A percentile compares a stretch with the other conserved stretches of the same genome.
Conservation (phyloP, 441 rosid genomes). For the Brassica hybrid region DNA sequence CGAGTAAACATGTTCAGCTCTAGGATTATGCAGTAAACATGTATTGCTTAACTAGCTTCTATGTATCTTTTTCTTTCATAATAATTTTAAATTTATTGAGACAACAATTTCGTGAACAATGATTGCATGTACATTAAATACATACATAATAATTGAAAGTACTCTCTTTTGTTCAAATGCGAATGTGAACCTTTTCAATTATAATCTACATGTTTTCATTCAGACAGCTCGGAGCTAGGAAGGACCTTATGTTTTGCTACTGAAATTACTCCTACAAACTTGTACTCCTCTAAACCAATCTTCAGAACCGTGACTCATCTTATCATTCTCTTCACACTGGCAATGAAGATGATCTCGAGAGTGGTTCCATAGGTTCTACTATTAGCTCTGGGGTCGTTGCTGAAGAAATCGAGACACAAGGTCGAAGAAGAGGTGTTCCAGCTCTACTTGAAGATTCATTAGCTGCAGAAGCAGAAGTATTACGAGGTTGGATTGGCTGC, state of each 20-base stretch:
- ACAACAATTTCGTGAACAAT: too few relatives aligned
- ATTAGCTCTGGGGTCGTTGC: conserved; percentile 26
- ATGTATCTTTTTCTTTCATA: too few relatives aligned
- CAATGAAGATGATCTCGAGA: conserved; percentile 26
- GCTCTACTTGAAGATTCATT: conserved; percentile 69
- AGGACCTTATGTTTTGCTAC: conserved; percentile 5
- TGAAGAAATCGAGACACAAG: conserved; percentile 61
- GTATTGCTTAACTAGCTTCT: too few relatives aligned
- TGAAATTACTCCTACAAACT: conserved; percentile 28
- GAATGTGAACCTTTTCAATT: too few relatives aligned
- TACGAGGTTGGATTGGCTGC: conserved; percentile 44
- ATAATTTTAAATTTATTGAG: too few relatives aligned
- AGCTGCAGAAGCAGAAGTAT: conserved; percentile 45
- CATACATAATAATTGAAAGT: too few relatives aligned
- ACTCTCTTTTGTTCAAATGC: too few relatives aligned
- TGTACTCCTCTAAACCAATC: conserved; percentile 9
- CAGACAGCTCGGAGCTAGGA: neutral
- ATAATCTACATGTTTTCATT: neutral
- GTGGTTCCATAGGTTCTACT: conserved; percentile 42
- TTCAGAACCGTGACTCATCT: neutral
- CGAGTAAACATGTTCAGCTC: too few relatives aligned
- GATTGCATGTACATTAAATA: too few relatives aligned
- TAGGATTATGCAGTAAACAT: too few relatives aligned
- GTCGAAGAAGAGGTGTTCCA: conserved; percentile 74
- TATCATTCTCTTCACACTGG: conserved; percentile 50